Percentiles rank a stretch among this genome's conserved stretches.
Conservation (phyloP, 768 basidiomycete species). For the Leccinum disarticulatum region DNA sequence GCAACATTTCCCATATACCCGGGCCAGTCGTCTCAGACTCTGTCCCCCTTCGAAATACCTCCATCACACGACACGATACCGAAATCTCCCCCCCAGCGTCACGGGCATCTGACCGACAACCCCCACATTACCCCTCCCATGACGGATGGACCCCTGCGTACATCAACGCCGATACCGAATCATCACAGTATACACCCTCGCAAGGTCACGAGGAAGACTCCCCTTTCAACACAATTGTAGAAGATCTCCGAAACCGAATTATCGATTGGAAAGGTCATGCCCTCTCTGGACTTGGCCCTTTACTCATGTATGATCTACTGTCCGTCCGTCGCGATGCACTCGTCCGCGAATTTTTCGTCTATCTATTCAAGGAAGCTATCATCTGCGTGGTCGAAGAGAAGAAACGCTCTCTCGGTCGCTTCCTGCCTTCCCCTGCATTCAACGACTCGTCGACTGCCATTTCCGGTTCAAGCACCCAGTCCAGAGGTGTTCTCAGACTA, state of each 20-base stretch:
- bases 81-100: slow-evolving; percentile 16
- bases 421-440: slow-evolving; percentile 64
- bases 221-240: slow-evolving; percentile 80
- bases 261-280: slow-evolving; percentile 97
- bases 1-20: slow-evolving; percentile 50
- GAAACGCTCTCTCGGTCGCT: slow-evolving; percentile 75
- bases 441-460: slow-evolving; percentile 51
- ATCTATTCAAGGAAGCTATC: slow-evolving; percentile 96
- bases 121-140: slow-evolving; percentile 14
- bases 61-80: slow-evolving; percentile 23
- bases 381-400: slow-evolving; percentile 98
- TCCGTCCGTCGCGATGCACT: slow-evolving; percentile 86
- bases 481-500: slow-evolving; percentile 75
- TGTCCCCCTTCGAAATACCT: slow-evolving; percentile 35
- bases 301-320: slow-evolving; percentile 91
- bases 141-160: slow-evolving; percentile 30
- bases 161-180: slow-evolving; percentile 30
- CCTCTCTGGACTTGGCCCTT: slow-evolving; percentile 80
- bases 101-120: slow-evolving; percentile 17
- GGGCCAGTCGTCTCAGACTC: slow-evolving; percentile 53
- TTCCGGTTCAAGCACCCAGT: slow-evolving; percentile 31
- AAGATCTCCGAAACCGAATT: slow-evolving; percentile 86
- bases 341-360: slow-evolving; percentile 93
- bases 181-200: slow-evolving; percentile 30
- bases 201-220: slow-evolving; percentile 56